Base-by-base conservation (phyloP, 2,329 filamentous ascomycete genomes). In the Neurospora sp. region DNA sequence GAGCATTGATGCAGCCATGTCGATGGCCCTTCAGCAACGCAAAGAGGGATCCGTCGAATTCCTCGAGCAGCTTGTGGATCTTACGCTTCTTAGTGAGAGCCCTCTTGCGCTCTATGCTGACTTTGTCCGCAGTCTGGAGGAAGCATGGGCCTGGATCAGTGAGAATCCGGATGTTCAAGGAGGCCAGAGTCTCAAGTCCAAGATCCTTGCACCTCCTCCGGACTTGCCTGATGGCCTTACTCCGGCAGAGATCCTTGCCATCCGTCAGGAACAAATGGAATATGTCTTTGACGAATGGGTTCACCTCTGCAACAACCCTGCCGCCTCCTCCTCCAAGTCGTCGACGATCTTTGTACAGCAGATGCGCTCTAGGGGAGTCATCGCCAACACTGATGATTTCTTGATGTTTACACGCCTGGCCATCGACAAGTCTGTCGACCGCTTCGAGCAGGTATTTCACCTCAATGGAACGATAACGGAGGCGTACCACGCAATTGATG, bases 201-300 rank as follows among this genome's bases (percentile, higher is more conserved):
- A 82, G 81, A 86, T 82, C 19, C 74, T 82, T 52, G 79, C 81
- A 58, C 81, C 84, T 1, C 74, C 83, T 6, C 74, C 80, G 3
- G 80, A 81, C 43, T 78, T 81, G 8, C 72, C 78, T 72, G 78
- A 82, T 68, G 83, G 85, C 73, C 79, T 84, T 69, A 79, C 84
- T 68, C 81, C 84, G 38, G 87, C 85, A 28, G 87, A 90, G 70
- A 85, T 88, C 67, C 80, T 83, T 17, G 79, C 82, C 46, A 84
- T 87, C 39, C 90, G 90, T 74, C 88, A 90, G 72, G 93, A 97
- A 72, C 93, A 97, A 78, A 89, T 97, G 81, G 93, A 96, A 75
- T 98, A 99, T 78, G 86, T 97, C 23, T 97, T 99, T 76, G 93
- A 95, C 62, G 96, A 99, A 81, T 99, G 96, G 96, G 87, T 95